Conservation (phyloP, 1,139 yeast genomes). For the Sugiyamaella sp. region DNA sequence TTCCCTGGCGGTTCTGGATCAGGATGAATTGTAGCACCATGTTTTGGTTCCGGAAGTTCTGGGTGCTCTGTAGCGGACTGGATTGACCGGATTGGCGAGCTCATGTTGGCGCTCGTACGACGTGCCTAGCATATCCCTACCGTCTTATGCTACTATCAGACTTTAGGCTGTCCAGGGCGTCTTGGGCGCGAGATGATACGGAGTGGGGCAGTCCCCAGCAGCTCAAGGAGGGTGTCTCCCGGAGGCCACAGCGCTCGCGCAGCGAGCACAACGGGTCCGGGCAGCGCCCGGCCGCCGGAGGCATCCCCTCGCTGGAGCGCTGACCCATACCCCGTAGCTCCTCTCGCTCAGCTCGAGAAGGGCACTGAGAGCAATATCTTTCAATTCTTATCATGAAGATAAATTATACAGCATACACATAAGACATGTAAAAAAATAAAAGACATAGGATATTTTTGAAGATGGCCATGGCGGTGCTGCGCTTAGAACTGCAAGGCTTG, state of each 20-base stretch:
- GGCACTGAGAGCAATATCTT: conserved; percentile 2
- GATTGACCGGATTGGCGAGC: too few relatives aligned
- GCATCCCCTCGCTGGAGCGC: background rate
- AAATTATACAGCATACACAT: conserved; percentile 20
- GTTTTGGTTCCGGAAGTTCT: background rate
- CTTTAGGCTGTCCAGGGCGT: too few relatives aligned
- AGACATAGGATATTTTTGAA: conserved; percentile 6
- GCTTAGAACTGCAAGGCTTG: conserved; percentile 91
- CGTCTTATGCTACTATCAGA: too few relatives aligned
- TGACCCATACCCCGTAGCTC: background rate
- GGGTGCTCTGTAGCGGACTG: too few relatives aligned
- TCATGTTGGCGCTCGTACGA: too few relatives aligned
- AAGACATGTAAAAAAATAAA: conserved; percentile 13
- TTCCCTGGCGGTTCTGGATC: conserved; percentile 92
- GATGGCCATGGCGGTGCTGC: background rate
- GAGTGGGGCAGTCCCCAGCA: too few relatives aligned
- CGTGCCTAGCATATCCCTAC: too few relatives aligned
- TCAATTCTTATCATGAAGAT: conserved; percentile 17
- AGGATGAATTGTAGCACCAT: conserved; percentile 81
- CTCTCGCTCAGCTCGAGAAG: background rate
- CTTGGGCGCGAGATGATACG: too few relatives aligned
- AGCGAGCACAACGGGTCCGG: too few relatives aligned
- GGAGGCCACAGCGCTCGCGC: too few relatives aligned
- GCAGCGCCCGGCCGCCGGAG: too few relatives aligned
- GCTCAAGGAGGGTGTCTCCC: too few relatives aligned